Conservation (phyloP, 139 green algal genomes). For the Spirogloea muscicola region DNA sequence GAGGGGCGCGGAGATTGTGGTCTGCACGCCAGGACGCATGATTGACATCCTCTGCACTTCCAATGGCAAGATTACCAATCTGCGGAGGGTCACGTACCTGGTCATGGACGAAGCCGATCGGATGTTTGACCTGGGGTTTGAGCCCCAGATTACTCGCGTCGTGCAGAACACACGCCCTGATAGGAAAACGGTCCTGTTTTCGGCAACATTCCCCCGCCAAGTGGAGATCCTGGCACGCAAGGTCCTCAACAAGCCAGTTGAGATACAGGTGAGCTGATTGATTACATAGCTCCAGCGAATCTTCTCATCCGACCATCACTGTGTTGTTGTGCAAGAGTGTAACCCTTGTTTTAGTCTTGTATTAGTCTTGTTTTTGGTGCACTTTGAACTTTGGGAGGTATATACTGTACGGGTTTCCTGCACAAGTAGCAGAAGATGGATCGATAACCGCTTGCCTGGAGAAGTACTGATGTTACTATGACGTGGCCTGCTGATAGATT, state of each 20-base stretch:
- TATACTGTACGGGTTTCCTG: no score
- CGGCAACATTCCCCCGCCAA: conserved; percentile 87
- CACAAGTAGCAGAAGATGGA: no score
- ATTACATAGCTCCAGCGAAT: no score
- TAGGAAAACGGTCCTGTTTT: conserved; percentile 96
- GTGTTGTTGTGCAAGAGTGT: no score
- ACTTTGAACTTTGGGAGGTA: no score
- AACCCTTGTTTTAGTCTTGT: no score
- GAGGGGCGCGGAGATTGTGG: conserved; percentile 79
- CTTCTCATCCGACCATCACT: no score
- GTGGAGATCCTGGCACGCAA: conserved; percentile 58
- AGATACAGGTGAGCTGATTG: conserved; percentile 51
- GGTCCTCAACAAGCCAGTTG: conserved; percentile 46
- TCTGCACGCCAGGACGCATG: conserved; percentile 94
- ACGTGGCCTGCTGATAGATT: conserved; percentile 53
- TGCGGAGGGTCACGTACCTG: conserved; percentile 90
- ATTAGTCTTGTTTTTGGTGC: no score
- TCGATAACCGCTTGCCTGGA: no score
- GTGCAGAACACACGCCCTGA: conserved; percentile 84
- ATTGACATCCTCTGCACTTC: conserved; percentile 93
- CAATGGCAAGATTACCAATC: conserved; percentile 90
- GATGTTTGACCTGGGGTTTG: conserved; percentile 99
- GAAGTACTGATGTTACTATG: no score
- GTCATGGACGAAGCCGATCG: conserved; percentile 97
- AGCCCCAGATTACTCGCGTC: conserved; percentile 79